A percentile compares a stretch with the other conserved stretches of the same genome.
These are phyloP conservation scores for Chlamydomonas reinhardtii DNA, from an alignment of 163 green algal species.

Conservation along the genomic window DNA sequence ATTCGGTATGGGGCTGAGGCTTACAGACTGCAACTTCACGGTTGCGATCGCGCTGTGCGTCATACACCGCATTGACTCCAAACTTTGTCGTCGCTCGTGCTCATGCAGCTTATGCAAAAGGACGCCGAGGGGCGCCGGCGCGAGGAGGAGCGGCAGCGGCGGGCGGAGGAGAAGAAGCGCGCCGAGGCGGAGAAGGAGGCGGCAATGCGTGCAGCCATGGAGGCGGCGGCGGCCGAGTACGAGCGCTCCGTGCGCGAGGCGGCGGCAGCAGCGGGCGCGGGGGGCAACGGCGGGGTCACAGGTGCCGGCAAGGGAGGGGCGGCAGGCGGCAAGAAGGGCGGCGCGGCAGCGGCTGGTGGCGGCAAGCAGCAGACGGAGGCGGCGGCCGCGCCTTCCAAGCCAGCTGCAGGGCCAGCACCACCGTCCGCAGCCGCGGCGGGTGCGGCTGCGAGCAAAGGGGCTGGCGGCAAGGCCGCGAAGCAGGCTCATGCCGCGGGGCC, in stretches of 20 bases:
- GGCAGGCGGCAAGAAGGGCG: background rate
- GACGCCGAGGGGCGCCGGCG: background rate
- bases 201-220: conserved; percentile 20
- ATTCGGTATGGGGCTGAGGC: too few relatives aligned
- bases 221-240: conserved; percentile 33
- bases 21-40: too few relatives aligned
- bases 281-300: too few relatives aligned
- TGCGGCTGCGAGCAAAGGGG: background rate
- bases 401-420: background rate
- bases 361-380: background rate
- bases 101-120: too few relatives aligned
- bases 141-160: conserved; percentile 35
- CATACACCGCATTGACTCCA: background rate
- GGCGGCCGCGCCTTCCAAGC: background rate
- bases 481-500: background rate
- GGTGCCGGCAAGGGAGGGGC: background rate
- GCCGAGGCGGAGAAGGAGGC: conserved; percentile 30
- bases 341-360: background rate
- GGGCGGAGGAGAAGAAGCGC: background rate
- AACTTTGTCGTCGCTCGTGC: background rate
- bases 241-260: conserved; percentile 23
- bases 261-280: background rate
- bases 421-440: background rate
- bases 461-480: background rate
- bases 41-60: background rate